Percentiles rank a stretch among this genome's conserved stretches.
Evolutionary conservation across 148 eudicot genomes (phyloP).

Genomic region (Fagopyrum homotropicum): DNA sequence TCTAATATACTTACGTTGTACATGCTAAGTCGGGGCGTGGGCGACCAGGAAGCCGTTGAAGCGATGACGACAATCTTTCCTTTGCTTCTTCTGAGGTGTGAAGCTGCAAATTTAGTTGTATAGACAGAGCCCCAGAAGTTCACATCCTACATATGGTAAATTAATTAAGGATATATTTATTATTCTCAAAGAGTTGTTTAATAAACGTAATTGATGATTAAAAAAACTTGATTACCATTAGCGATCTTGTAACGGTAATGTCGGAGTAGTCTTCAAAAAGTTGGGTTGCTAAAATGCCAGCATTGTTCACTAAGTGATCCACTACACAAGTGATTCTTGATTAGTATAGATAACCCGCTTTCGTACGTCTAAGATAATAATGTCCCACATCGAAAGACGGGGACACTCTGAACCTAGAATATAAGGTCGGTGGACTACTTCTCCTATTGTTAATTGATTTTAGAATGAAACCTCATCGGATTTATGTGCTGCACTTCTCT

Average conservation of each 20-base stretch:
- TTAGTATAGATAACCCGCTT: no score
- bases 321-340: not conserved
- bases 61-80: constrained; percentile 15
- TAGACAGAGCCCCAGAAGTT: constrained; percentile 14
- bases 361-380: no score
- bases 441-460: no score
- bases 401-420: no score
- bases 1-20: constrained; percentile 8
- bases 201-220: not conserved
- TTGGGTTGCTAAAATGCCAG: constrained; percentile 8
- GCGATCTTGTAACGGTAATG: constrained; percentile 1
- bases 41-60: constrained; percentile 10
- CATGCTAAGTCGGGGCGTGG: constrained; percentile 4
- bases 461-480: no score
- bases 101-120: constrained; percentile 9
- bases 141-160: constrained; percentile 1
- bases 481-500: no score
- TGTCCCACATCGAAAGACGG: no score
- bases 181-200: not conserved
- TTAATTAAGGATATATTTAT: not conserved
- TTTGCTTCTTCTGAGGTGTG: constrained; percentile 12
- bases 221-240: not conserved
- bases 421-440: no score
- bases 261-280: constrained; percentile 6
- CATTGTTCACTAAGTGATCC: constrained; percentile 8